phyloP scores from a whole-genome alignment of 768 basidiomycete species.

The Boletus rubroflammeus region DNA sequence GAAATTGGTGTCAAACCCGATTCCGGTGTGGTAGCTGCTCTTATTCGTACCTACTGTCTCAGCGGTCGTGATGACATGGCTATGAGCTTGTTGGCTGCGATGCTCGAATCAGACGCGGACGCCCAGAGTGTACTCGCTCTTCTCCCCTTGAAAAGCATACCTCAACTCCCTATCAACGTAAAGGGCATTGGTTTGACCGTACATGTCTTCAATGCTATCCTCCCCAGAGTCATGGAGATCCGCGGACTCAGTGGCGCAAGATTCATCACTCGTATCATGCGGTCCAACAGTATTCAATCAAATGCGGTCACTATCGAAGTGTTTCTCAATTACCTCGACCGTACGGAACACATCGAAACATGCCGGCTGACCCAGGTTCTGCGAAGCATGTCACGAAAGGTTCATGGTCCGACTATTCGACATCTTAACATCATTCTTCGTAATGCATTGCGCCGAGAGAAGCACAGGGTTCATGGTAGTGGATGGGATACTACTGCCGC shows the following conservation, averaged over 20 bases:
- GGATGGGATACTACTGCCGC: slow-evolving; percentile 47
- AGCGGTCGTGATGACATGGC: slow-evolving; percentile 47
- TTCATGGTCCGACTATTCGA: slow-evolving; percentile 47
- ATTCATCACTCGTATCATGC: slow-evolving; percentile 55
- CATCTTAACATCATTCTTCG: slow-evolving; percentile 57
- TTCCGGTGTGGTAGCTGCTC: slow-evolving; percentile 44
- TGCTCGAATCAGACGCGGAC: slow-evolving; percentile 37
- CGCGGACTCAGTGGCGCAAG: slow-evolving; percentile 49
- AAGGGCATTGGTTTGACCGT: slow-evolving; percentile 34
- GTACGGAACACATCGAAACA: slow-evolving; percentile 41
- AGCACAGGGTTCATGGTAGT: slow-evolving; percentile 37
- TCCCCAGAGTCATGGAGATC: slow-evolving; percentile 46
- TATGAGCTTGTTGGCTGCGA: slow-evolving; percentile 45
- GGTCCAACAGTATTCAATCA: slow-evolving; percentile 43
- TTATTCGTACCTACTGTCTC: slow-evolving; percentile 55
- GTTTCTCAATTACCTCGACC: slow-evolving; percentile 50
- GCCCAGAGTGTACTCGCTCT: slow-evolving; percentile 19
- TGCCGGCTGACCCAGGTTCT: slow-evolving; percentile 46
- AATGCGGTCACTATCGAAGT: slow-evolving; percentile 54
- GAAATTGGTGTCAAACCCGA: slow-evolving; percentile 43
- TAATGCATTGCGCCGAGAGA: slow-evolving; percentile 51
- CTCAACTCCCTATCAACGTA: slow-evolving; percentile 27
- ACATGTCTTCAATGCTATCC: slow-evolving; percentile 59
- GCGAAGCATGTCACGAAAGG: slow-evolving; percentile 40
- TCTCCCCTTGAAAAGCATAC: slow-evolving; percentile 18